phyloP scores from a whole-genome alignment of 2,329 filamentous ascomycete species.

The Thielaviopsis ethacetica region DNA sequence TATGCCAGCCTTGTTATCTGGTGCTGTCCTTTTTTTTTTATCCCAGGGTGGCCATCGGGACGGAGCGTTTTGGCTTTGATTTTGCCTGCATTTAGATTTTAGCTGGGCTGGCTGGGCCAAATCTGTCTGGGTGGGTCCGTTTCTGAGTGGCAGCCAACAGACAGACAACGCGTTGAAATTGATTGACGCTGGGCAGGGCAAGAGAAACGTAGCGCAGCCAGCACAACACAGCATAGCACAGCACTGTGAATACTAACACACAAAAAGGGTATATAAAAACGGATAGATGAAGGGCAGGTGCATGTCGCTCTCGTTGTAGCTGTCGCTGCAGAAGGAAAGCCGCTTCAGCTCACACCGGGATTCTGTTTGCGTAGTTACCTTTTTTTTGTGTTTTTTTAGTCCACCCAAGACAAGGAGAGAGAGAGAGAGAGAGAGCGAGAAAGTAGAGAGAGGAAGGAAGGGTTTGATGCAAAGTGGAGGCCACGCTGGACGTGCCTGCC shows the following conservation, averaged over 20 bases:
- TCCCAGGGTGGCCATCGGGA: conserved; percentile 3
- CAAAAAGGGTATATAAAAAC: background rate
- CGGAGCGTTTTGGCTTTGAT: conserved; percentile 7
- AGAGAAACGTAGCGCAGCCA: background rate
- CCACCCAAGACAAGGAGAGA: background rate
- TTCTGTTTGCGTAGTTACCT: background rate
- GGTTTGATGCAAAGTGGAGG: background rate
- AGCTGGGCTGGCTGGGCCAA: background rate
- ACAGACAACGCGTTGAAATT: background rate
- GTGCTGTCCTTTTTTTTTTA: background rate
- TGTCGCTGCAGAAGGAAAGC: background rate
- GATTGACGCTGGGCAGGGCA: background rate
- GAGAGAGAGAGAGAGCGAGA: background rate
- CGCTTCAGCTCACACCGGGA: background rate
- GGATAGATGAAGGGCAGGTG: background rate
- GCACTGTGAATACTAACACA: background rate
- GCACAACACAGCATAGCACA: too few relatives aligned
- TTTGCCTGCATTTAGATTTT: conserved; percentile 3
- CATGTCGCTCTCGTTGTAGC: too few relatives aligned
- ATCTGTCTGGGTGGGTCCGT: background rate
- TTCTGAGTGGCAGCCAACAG: background rate
- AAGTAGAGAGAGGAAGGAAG: background rate
- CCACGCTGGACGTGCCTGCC: background rate
- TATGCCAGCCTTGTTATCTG: background rate
- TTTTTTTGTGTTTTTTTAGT: background rate